Evolutionary conservation across 2,329 filamentous ascomycete species (phyloP).

Genomic region (Uncinocarpus reesii): DNA sequence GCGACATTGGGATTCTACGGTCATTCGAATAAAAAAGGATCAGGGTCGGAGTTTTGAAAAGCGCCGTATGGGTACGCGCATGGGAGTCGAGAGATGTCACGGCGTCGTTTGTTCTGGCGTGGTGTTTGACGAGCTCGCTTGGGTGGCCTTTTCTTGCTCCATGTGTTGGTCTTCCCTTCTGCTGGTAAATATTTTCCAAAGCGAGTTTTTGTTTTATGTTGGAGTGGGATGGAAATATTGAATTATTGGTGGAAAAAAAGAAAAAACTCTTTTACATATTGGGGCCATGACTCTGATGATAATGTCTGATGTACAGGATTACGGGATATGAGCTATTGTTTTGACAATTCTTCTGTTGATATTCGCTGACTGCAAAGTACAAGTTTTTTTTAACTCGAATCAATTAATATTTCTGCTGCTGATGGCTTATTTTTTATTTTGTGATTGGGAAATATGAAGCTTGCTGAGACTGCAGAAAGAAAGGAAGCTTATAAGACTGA

Average conservation of each 20-base stretch:
- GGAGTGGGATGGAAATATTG: slow-evolving; percentile 5
- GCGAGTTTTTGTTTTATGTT: slow-evolving; percentile 1
- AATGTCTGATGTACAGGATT: slow-evolving; percentile 14
- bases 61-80: no score
- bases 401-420: neutral
- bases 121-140: slow-evolving; percentile 12
- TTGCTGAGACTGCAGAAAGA: no score
- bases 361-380: slow-evolving; percentile 6
- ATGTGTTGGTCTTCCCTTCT: slow-evolving; percentile 15
- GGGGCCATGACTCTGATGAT: slow-evolving; percentile 12
- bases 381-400: slow-evolving; percentile 3
- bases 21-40: slow-evolving; percentile 1
- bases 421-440: neutral
- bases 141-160: slow-evolving; percentile 21
- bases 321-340: slow-evolving; percentile 8
- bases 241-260: slow-evolving; percentile 5
- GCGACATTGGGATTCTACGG: slow-evolving; percentile 4
- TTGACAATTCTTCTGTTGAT: slow-evolving; percentile 4
- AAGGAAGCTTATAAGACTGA: no score
- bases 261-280: no score
- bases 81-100: no score
- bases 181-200: slow-evolving; percentile 15
- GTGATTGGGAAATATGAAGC: neutral
- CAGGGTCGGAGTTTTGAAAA: neutral
- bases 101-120: neutral